Base-by-base conservation (phyloP, 345 rosid genomes). In the Brassica nigra region DNA sequence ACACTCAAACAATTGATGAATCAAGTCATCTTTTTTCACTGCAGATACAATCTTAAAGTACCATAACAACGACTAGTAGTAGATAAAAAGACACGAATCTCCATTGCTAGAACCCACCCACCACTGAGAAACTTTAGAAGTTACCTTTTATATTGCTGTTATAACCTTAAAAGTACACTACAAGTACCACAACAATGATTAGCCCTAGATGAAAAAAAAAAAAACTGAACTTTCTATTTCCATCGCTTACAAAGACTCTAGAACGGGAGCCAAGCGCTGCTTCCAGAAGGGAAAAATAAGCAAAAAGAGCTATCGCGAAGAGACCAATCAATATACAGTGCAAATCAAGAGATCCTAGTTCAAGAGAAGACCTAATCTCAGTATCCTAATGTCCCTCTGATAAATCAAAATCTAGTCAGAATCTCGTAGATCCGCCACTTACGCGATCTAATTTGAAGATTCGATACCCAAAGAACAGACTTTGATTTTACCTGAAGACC, bases 401-500 rank as follows among this genome's bases (percentile, higher is more conserved):
- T 4, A 73, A 18, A 52, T 4, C 28, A 16, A 23, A 68, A 68
- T 30, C 71, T 49, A 68, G 18, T 68, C 37, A 62, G n/a, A 74
- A 16, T 4, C 71, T 80, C 27, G n/a, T 68, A 66, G 74, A 79
- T 73, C 78, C 67, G 64, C 14, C 5, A 34, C 64, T 30, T 20
- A 49, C 4, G 2, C 28, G 76, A 77, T 77, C 75, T 61, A 76
- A 62, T 39, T 10, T 5, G 30, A 55, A 66, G 16, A n/a, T 36
- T 49, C 18, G 33, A 75, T 37, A 42, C 4, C 1, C 6, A 23
- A 27, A 20, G 9, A 69, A 58, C 30, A 64, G 3, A 16, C 11
- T 23, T 9, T 15, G 28, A 69, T 20, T 30, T 9, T 2, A 90
- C 95, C 91, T 90, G 92, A 6, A 91, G 89, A 75, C 95, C 95